Conservation (phyloP, 2,329 filamentous ascomycete genomes). For the Dactylellina haptotyla region DNA sequence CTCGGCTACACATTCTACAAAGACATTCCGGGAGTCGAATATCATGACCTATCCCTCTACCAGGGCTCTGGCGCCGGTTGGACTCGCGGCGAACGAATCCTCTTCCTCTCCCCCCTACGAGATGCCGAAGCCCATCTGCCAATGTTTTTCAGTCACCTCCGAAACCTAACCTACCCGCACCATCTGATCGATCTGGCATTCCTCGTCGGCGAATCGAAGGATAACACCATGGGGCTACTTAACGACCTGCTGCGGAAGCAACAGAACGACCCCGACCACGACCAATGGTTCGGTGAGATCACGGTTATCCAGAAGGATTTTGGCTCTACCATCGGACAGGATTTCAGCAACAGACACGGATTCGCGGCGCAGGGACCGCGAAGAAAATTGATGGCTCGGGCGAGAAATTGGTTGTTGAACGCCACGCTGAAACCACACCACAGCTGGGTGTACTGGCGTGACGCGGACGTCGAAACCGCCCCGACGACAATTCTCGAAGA, state of each 20-base stretch:
- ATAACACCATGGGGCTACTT: constrained; percentile 82
- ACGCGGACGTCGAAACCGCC: constrained; percentile 97
- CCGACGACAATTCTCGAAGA: constrained; percentile 97
- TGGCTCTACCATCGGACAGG: constrained; percentile 95
- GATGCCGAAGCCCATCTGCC: constrained; percentile 90
- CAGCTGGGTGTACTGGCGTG: constrained; percentile 99
- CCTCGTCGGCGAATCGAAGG: constrained; percentile 95
- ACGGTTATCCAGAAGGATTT: constrained; percentile 99
- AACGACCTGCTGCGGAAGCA: constrained; percentile 78
- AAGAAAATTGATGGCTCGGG: constrained; percentile 97
- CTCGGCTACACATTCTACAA: constrained; percentile 50
- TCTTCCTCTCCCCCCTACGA: constrained; percentile 91
- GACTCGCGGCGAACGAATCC: constrained; percentile 94
- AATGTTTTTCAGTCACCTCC: constrained; percentile 99
- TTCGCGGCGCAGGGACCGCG: constrained; percentile 94
- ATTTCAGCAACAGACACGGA: constrained; percentile 95
- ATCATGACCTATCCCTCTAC: constrained; percentile 93
- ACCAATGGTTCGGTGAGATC: constrained; percentile 90
- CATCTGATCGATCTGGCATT: constrained; percentile 96
- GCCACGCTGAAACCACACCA: constrained; percentile 92
- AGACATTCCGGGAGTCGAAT: constrained; percentile 84
- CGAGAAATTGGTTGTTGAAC: constrained; percentile 94
- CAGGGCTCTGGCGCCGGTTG: constrained; percentile 91
- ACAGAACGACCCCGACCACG: constrained; percentile 80
- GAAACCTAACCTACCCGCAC: constrained; percentile 96